Evolutionary conservation across 768 basidiomycete genomes (phyloP).

Genomic region (Hysterangium stoloniferum): DNA sequence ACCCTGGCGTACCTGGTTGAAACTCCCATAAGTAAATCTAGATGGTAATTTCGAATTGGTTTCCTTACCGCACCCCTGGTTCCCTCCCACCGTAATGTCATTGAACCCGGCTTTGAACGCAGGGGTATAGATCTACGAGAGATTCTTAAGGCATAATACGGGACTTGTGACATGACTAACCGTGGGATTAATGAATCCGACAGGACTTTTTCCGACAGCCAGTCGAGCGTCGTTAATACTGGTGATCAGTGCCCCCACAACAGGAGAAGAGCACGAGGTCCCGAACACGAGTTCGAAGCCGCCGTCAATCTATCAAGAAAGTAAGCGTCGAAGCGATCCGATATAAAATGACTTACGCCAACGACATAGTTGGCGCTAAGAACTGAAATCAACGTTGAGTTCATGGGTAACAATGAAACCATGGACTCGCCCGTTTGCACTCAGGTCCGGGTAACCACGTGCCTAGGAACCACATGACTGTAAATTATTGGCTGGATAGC

Average conservation of each 20-base stretch:
- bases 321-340: neutral
- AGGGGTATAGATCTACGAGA: slow-evolving; percentile 13
- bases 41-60: neutral
- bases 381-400: slow-evolving; percentile 19
- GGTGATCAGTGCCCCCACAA: slow-evolving; percentile 27
- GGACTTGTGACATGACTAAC: neutral
- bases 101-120: slow-evolving; percentile 31
- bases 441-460: slow-evolving; percentile 37
- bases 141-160: neutral
- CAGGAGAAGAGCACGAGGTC: slow-evolving; percentile 31
- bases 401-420: slow-evolving; percentile 11
- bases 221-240: slow-evolving; percentile 32
- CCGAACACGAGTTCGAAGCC: slow-evolving; percentile 26
- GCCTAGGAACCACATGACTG: neutral
- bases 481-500: neutral
- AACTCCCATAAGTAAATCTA: neutral
- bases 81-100: slow-evolving; percentile 36
- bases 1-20: slow-evolving; percentile 9
- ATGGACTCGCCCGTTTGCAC: slow-evolving; percentile 40
- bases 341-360: slow-evolving; percentile 1
- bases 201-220: slow-evolving; percentile 25
- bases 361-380: slow-evolving; percentile 34
- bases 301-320: slow-evolving; percentile 18
- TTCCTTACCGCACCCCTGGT: slow-evolving; percentile 31
- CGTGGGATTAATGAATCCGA: slow-evolving; percentile 21